Evolutionary conservation across 2,329 filamentous ascomycete genomes (phyloP), one percentile per base, ranked within the genome.

Genomic region (Emydomyces testavorans): DNA sequence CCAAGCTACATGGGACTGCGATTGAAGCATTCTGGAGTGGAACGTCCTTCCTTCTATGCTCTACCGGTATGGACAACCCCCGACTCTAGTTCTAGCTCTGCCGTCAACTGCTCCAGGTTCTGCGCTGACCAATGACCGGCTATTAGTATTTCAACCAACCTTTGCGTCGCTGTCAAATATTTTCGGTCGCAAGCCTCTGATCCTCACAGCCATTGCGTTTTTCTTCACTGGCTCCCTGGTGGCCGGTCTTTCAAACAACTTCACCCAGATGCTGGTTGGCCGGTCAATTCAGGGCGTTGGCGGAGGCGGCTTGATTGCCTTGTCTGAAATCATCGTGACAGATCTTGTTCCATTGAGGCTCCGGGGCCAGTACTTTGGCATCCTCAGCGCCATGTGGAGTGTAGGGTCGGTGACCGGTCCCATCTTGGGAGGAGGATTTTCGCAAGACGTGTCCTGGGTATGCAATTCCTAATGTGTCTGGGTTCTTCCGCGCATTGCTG

Each of bases 11-110:
- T 23, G 75, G 76, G 36, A 71, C 69, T 0, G 75, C 74, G 2
- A 72, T 79, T 26, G 70, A 84, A 62, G 78, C 79, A 0, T 84
- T 85, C 61, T 85, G 80, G 82, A 74, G 76, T n/a, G 81, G 80
- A 1, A 83, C 80, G 3, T 77, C 76, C 15, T 85, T 82, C 57
- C 69, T 85, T 2, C 68, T 85, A 1, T 76, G 77, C 6, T 77
- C 74, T 38, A 79, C 81, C 0, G 74, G 56, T 57, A 49, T 34
- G 48, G 18, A 34, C 21, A 2, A 6, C 13, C 32, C n/a, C 15
- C 3, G 32, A 15, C 13, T 16, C 32, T 35, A 4, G 10, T 16
- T 5, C 32, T 10, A 13, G 6, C 11, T 39, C 23, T 13, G 15
- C 11, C 36, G 21, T 39, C 36, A 2, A 24, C 2, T 13, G 18